Percentiles rank a stretch among this genome's conserved stretches.
These are phyloP conservation scores for Malassezia psittaci DNA, from an alignment of 1,284 basidiomycete species.

Conservation along the genomic window DNA sequence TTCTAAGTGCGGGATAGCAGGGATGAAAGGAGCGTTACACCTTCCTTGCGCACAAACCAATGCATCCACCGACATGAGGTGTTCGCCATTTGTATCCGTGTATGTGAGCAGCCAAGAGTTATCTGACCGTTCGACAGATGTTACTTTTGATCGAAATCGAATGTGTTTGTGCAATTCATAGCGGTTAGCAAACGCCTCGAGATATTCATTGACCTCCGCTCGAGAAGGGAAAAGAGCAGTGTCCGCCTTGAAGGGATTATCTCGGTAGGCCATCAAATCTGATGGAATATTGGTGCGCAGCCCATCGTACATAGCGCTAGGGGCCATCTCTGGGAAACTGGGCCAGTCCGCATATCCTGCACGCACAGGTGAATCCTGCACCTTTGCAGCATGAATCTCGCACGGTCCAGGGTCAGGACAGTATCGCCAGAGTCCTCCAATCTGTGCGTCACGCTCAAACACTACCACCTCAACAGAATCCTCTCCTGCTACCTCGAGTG, in stretches of 20 bases:
- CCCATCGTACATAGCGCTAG: conserved; percentile 42
- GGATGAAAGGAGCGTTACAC: conserved; percentile 52
- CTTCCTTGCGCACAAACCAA: conserved; percentile 50
- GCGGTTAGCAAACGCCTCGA: conserved; percentile 44
- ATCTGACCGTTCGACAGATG: conserved; percentile 19
- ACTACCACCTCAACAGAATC: conserved; percentile 14
- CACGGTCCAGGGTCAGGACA: conserved; percentile 24
- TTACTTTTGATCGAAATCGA: conserved; percentile 48
- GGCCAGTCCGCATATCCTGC: conserved; percentile 10
- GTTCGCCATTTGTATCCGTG: background rate
- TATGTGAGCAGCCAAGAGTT: conserved; percentile 11
- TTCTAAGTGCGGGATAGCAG: conserved; percentile 48
- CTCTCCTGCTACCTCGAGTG: conserved; percentile 22
- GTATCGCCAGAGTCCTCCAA: conserved; percentile 34
- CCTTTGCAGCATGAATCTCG: conserved; percentile 36
- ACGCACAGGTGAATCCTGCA: background rate
- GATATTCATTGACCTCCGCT: conserved; percentile 46
- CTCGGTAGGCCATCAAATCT: conserved; percentile 47
- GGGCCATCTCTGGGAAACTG: background rate
- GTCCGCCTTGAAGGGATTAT: conserved; percentile 25
- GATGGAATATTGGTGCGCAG: conserved; percentile 42
- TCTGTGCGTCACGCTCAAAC: conserved; percentile 23
- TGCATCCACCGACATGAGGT: conserved; percentile 21
- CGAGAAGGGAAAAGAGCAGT: conserved; percentile 23
- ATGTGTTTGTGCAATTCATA: conserved; percentile 25